Evolutionary conservation across 2,329 filamentous ascomycete genomes (phyloP).

Genomic region (Fusarium anguioides): DNA sequence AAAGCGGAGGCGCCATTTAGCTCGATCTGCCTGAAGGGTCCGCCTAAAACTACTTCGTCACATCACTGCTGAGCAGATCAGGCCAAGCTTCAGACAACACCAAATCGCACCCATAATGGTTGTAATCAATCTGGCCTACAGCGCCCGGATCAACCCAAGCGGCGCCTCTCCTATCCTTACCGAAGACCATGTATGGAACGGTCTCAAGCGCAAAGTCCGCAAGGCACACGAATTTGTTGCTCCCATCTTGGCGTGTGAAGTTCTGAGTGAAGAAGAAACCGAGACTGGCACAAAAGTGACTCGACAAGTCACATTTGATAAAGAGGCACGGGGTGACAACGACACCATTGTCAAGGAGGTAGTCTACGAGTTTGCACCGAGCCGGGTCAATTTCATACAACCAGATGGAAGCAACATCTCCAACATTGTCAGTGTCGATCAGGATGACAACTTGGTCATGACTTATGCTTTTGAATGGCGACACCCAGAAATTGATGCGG

Average conservation of each 20-base stretch:
- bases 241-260: slow-evolving; percentile 48
- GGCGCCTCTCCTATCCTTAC: slow-evolving; percentile 46
- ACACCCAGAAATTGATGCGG: slow-evolving; percentile 45
- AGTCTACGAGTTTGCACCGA: slow-evolving; percentile 48
- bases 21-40: background rate
- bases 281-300: slow-evolving; percentile 37
- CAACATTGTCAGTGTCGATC: slow-evolving; percentile 49
- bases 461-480: slow-evolving; percentile 53
- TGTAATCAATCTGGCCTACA: slow-evolving; percentile 48
- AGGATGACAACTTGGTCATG: slow-evolving; percentile 47
- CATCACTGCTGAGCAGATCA: too few species aligned
- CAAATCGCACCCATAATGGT: slow-evolving; percentile 43
- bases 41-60: too few species aligned
- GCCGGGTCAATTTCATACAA: slow-evolving; percentile 50
- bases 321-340: slow-evolving; percentile 9
- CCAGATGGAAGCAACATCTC: slow-evolving; percentile 51
- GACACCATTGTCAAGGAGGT: slow-evolving; percentile 42
- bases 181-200: slow-evolving; percentile 50
- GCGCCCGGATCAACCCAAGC: slow-evolving; percentile 51
- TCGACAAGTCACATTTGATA: slow-evolving; percentile 47
- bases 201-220: slow-evolving; percentile 52
- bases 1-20: slow-evolving; percentile 7
- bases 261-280: slow-evolving; percentile 44
- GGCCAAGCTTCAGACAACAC: too few species aligned
- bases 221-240: slow-evolving; percentile 53